Evolutionary conservation across 306 rosid species (phyloP).

Genomic region (Sicyos baderoa): DNA sequence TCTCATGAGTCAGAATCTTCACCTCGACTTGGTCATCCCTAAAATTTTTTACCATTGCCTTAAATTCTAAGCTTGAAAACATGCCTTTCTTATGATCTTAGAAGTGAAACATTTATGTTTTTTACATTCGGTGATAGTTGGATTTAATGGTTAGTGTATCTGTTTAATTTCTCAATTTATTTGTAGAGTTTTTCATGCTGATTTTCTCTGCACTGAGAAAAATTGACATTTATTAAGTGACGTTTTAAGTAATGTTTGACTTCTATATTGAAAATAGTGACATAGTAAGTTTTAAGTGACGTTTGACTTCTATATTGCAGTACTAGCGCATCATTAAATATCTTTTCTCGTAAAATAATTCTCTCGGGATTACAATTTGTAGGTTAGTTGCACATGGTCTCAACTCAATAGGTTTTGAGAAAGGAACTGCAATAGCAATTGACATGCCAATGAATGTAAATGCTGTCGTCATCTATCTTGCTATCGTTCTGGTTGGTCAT

Average conservation of each 20-base stretch:
- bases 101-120: neutral
- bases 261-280: too few relatives aligned
- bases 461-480: constrained; percentile 81
- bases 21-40: neutral
- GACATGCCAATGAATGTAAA: constrained; percentile 87
- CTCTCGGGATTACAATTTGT: constrained; percentile 32
- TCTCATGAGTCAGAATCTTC: neutral
- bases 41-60: neutral
- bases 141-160: neutral
- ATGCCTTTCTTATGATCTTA: constrained; percentile 3
- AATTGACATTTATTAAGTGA: neutral
- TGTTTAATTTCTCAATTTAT: neutral
- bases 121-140: neutral
- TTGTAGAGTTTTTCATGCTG: neutral
- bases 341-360: neutral
- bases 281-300: too few relatives aligned
- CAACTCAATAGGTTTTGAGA: constrained; percentile 54
- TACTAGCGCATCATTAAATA: neutral
- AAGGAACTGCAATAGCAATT: constrained; percentile 86
- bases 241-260: neutral
- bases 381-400: constrained; percentile 86
- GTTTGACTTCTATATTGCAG: neutral
- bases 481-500: constrained; percentile 74
- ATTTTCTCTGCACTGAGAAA: neutral
- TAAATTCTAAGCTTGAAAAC: neutral